A percentile compares a stretch with the other conserved stretches of the same genome.
Conservation (phyloP, 2,329 filamentous ascomycete species). For the Bimuria novae-zelandiae region DNA sequence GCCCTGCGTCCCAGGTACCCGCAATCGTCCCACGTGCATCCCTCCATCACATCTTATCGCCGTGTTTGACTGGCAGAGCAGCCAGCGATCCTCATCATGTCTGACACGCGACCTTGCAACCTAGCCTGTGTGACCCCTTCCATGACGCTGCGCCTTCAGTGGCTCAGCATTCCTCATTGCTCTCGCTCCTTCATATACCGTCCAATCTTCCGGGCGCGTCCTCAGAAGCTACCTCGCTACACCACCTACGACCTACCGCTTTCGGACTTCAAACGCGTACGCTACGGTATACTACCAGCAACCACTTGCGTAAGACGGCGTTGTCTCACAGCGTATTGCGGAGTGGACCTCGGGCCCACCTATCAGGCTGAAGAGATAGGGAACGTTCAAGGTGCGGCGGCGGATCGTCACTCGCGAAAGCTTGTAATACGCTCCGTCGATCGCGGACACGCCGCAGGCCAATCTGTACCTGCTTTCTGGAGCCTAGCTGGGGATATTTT, state of each 20-base stretch:
- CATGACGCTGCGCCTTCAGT: slow-evolving; percentile 38
- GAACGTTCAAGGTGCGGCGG: not conserved
- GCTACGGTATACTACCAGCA: not conserved
- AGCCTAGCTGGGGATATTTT: slow-evolving; percentile 6
- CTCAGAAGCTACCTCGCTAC: slow-evolving; percentile 9
- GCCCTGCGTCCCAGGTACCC: slow-evolving; percentile 14
- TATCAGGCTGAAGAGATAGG: slow-evolving; percentile 1
- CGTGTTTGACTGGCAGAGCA: slow-evolving; percentile 30
- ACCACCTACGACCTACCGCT: slow-evolving; percentile 9
- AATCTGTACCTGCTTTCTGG: slow-evolving; percentile 9
- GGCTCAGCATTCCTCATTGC: slow-evolving; percentile 25
- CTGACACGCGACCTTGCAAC: slow-evolving; percentile 27
- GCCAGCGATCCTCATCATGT: slow-evolving; percentile 37
- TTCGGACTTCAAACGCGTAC: slow-evolving; percentile 8
- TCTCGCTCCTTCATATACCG: slow-evolving; percentile 23
- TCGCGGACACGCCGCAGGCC: not conserved
- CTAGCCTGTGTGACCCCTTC: slow-evolving; percentile 30
- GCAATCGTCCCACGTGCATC: slow-evolving; percentile 20
- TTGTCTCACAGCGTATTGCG: not conserved
- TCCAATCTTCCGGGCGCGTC: slow-evolving; percentile 9
- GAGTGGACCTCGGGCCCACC: not conserved
- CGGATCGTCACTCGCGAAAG: slow-evolving; percentile 3
- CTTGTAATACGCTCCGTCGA: slow-evolving; percentile 1
- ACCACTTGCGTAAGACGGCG: not conserved
- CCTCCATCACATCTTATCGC: slow-evolving; percentile 9